Evolutionary conservation across 2,329 filamentous ascomycete genomes (phyloP).

Genomic region (Aspergillus floridensis): DNA sequence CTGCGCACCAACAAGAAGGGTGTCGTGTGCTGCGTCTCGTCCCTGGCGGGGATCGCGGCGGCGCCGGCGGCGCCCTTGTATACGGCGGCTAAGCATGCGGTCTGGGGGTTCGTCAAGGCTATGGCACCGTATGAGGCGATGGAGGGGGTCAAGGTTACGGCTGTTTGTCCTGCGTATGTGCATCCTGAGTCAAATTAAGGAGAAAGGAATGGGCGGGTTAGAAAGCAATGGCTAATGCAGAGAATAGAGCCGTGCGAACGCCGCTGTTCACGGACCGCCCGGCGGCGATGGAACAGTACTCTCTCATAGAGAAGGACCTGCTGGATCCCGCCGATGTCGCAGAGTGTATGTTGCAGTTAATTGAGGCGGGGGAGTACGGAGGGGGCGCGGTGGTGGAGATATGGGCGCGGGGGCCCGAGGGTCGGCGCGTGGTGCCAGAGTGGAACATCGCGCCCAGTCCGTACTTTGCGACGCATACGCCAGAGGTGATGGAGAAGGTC

Average conservation of each 20-base stretch:
- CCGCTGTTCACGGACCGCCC: background rate
- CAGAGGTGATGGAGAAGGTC: background rate
- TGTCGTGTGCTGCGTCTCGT: conserved; percentile 1
- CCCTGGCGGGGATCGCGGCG: background rate
- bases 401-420: background rate
- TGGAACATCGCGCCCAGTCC: background rate
- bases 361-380: background rate
- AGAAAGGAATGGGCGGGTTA: too few relatives aligned
- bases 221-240: background rate
- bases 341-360: background rate
- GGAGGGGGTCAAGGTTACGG: conserved; percentile 7
- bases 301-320: background rate
- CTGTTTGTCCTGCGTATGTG: conserved; percentile 9
- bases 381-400: conserved; percentile 2
- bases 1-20: conserved; percentile 7
- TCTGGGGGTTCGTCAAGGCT: conserved; percentile 6
- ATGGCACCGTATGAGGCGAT: background rate
- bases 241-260: background rate
- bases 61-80: conserved; percentile 1
- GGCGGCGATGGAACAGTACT: background rate
- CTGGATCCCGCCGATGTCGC: background rate
- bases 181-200: too few relatives aligned
- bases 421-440: background rate
- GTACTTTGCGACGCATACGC: background rate
- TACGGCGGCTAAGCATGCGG: conserved; percentile 8